These are phyloP conservation scores for Rhododendron ovatum DNA, from an alignment of 148 eudicot genomes.

Conservation along the genomic window DNA sequence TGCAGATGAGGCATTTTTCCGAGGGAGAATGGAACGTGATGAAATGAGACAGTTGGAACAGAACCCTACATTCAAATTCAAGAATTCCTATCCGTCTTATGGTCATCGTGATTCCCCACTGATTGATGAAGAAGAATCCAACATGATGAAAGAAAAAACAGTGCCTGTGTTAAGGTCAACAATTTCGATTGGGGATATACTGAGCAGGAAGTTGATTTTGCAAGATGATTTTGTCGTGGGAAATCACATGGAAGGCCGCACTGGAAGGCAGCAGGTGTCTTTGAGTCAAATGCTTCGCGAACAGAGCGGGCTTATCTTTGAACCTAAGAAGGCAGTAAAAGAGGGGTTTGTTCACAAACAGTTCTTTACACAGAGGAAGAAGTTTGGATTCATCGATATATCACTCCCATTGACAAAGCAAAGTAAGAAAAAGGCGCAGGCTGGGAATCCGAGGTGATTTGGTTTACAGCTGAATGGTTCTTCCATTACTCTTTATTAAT, in stretches of 20 bases:
- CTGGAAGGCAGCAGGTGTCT: conserved; percentile 43
- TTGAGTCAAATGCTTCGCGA: conserved; percentile 55
- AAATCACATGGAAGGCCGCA: conserved; percentile 23
- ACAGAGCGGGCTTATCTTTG: conserved; percentile 51
- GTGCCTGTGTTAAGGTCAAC: conserved; percentile 36
- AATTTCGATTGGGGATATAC: conserved; percentile 64
- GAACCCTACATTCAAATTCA: conserved; percentile 20
- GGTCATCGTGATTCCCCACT: conserved; percentile 26
- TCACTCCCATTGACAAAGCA: conserved; percentile 54
- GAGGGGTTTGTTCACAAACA: conserved; percentile 36
- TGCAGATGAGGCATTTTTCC: conserved; percentile 18
- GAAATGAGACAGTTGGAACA: conserved; percentile 11
- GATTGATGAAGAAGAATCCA: conserved; percentile 25
- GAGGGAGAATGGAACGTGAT: conserved; percentile 14
- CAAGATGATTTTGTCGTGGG: conserved; percentile 54
- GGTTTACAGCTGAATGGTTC: background rate
- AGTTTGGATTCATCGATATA: conserved; percentile 56
- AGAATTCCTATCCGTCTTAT: conserved; percentile 31
- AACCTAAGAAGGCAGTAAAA: conserved; percentile 33
- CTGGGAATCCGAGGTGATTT: conserved; percentile 34
- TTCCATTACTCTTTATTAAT: conserved; percentile 6
- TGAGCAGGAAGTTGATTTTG: conserved; percentile 57
- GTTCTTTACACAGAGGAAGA: conserved; percentile 52
- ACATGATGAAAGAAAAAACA: conserved; percentile 18
- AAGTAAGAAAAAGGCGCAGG: conserved; percentile 45